Conservation (phyloP, 169 alveolate genomes). For the Plasmodium vinckei region DNA sequence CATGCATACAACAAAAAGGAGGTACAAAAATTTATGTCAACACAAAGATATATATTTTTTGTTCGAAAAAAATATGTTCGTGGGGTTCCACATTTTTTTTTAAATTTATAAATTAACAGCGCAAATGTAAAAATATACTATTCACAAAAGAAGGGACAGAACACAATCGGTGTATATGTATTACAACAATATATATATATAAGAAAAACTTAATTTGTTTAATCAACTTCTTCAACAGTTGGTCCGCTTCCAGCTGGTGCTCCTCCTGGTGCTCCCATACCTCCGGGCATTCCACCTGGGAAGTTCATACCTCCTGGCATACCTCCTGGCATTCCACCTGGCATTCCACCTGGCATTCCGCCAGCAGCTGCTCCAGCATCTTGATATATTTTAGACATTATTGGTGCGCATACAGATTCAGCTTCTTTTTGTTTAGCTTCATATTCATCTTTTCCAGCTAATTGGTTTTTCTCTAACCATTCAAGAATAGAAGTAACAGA, state of each 20-base stretch:
- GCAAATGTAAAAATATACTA: no score
- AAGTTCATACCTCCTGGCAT: conserved; percentile 77
- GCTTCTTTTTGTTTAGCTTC: conserved; percentile 96
- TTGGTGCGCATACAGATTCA: conserved; percentile 95
- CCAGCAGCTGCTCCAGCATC: conserved; percentile 95
- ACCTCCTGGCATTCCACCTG: conserved; percentile 93
- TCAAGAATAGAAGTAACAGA: conserved; percentile 92
- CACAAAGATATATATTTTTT: no score
- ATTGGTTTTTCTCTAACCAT: conserved; percentile 96
- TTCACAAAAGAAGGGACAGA: no score
- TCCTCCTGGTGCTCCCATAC: conserved; percentile 82
- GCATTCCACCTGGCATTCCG: conserved; percentile 93
- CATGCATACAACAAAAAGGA: no score
- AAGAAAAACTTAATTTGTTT: conserved; percentile 11
- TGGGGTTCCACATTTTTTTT: no score
- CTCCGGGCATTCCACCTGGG: conserved; percentile 89
- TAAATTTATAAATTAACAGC: no score
- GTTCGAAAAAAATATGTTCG: no score
- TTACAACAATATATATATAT: no score
- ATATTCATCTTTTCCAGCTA: conserved; percentile 95
- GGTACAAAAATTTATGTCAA: no score
- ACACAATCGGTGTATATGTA: no score
- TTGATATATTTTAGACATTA: conserved; percentile 94
- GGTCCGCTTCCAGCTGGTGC: conserved; percentile 89
- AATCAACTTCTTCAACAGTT: conserved; percentile 95